Conservation (phyloP, 306 rosid genomes). For the Pterocarpus macrocarpus region DNA sequence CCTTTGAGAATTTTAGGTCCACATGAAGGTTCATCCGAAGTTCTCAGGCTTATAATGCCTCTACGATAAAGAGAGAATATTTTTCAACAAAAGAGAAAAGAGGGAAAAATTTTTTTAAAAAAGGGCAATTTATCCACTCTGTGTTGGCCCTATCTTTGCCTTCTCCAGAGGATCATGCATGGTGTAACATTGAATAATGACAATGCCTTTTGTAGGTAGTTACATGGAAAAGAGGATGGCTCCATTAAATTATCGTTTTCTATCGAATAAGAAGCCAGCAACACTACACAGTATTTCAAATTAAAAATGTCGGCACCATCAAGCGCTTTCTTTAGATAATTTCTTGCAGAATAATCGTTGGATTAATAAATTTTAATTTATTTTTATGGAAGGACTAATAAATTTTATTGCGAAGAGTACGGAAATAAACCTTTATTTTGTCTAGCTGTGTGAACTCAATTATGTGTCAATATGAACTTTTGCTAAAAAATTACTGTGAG, state of each 20-base stretch:
- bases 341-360: neutral
- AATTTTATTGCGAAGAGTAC: neutral
- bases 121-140: neutral
- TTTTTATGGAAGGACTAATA: too few relatives aligned
- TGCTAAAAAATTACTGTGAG: neutral
- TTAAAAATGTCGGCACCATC: constrained; percentile 13
- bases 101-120: too few relatives aligned
- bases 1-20: constrained; percentile 39
- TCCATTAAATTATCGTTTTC: constrained; percentile 27
- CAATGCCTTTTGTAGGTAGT: constrained; percentile 22
- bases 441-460: neutral
- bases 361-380: too few relatives aligned
- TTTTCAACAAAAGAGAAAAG: too few relatives aligned
- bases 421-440: too few relatives aligned
- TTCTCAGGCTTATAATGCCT: neutral
- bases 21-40: constrained; percentile 28
- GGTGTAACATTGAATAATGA: constrained; percentile 29
- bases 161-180: constrained; percentile 35
- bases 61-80: too few relatives aligned
- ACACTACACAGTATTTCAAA: neutral
- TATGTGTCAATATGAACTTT: neutral
- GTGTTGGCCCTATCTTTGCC: constrained; percentile 27
- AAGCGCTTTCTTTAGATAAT: constrained; percentile 1
- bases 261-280: too few relatives aligned
- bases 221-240: neutral